Base-by-base conservation (phyloP, 2,329 filamentous ascomycete genomes). In the Arthrocladium fulminans region DNA sequence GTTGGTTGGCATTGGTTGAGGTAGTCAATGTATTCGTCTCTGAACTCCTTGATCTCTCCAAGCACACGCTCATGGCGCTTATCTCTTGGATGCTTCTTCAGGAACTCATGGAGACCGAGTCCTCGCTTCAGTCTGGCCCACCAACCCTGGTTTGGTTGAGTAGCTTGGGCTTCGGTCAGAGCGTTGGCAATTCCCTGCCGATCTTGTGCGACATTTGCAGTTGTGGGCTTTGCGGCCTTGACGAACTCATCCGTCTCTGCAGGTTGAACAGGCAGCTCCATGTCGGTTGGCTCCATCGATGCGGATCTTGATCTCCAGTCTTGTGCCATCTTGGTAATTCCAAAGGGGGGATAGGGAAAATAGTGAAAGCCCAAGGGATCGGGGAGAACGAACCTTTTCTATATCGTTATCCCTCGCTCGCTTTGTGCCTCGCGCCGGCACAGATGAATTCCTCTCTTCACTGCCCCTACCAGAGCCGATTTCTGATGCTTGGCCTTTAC, bases 321-420 rank as follows among this genome's bases (percentile, higher is more conserved):
- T 12, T 35, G n/a, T 35, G 32, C n/a, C 29, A 32, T n/a, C 29
- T 32, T 32, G 29, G n/a, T 32, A 9, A n/a, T n/a, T 35, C 32
- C 32, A 35, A 29, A 35, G 32, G 32, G 32, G 13, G 17, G n/a
- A 15, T 35, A 15, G 6, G 17, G 13, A 35, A 15, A 15, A 15
- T 25, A 13, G 35, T 12, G 22, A 23, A 45, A 13, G 30, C 24
- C 29, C 20, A 38, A 45, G 35, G 51, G 15, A 45, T 35, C 29
- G 15, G 41, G 45, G 40, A n/a, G 32, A 37, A 58, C 63, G 38
- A 61, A 71, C 70, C 62, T 69, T 70, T 61, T 73, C 70, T 49
- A 73, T 67, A 50, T 72, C 70, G 55, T 66, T 70, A 45, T 73
- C 70, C 52, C 68, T 61, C 8, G 61, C 63, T 56, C 69, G 60